Conservation (phyloP, 345 rosid genomes). For the Salix suchowensis region DNA sequence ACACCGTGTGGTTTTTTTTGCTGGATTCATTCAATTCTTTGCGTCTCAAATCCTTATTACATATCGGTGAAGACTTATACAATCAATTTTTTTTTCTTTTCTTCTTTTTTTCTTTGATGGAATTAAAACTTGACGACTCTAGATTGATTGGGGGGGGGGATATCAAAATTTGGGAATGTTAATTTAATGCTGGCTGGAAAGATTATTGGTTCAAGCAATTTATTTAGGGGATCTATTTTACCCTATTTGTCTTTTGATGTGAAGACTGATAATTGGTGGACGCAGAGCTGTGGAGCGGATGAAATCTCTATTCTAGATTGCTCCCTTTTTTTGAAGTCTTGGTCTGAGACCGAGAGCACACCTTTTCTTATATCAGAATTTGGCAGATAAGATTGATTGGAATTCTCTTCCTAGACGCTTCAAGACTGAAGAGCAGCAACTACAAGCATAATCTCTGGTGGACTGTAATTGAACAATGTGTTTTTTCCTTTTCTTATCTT, state of each 20-base stretch:
- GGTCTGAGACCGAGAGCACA: background rate
- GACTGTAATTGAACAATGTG: background rate
- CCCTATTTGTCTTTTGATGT: background rate
- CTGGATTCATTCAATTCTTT: background rate
- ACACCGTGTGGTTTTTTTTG: background rate
- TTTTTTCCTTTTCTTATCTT: background rate
- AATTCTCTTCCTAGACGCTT: background rate
- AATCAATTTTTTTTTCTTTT: background rate
- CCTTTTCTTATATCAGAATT: background rate
- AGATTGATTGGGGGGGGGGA: background rate
- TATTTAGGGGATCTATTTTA: background rate
- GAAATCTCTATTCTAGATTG: background rate
- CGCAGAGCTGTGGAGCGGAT: background rate
- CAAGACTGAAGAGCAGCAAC: background rate
- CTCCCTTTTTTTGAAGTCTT: background rate
- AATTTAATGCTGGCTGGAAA: background rate
- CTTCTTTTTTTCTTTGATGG: background rate
- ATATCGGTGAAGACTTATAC: background rate
- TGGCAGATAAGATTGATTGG: background rate
- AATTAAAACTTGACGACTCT: background rate
- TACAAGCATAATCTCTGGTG: background rate
- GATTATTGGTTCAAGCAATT: background rate
- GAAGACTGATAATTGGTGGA: background rate
- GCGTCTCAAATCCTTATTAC: background rate
- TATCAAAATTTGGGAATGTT: background rate